Conservation (phyloP, 805 yeast species). For the Wickerhamiella shivajii region DNA sequence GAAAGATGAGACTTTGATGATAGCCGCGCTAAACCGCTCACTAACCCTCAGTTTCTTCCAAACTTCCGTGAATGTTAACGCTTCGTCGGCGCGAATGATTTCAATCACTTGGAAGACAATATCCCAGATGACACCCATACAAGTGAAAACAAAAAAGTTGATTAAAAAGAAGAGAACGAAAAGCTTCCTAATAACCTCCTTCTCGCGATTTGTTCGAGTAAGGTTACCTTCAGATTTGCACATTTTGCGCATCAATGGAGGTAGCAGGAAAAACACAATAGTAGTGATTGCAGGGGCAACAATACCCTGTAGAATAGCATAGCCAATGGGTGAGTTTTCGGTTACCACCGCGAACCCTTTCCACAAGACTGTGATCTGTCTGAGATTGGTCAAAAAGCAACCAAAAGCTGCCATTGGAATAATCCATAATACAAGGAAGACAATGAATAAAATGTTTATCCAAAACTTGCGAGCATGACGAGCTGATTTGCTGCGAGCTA, state of each 20-base stretch:
- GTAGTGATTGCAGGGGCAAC: conserved; percentile 26
- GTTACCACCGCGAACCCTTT: conserved; percentile 21
- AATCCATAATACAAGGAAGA: conserved; percentile 24
- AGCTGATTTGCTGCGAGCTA: conserved; percentile 19
- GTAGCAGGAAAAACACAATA: conserved; percentile 24
- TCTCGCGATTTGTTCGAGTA: conserved; percentile 27
- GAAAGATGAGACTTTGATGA: conserved; percentile 27
- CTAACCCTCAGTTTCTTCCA: conserved; percentile 21
- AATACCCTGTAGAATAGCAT: conserved; percentile 28
- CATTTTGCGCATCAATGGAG: conserved; percentile 25
- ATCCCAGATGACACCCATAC: conserved; percentile 28
- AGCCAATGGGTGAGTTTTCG: conserved; percentile 17
- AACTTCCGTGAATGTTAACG: conserved; percentile 18
- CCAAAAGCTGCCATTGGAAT: conserved; percentile 30
- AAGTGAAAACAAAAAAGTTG: conserved; percentile 26
- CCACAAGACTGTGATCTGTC: conserved; percentile 26
- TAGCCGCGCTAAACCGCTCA: conserved; percentile 24
- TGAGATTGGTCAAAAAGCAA: conserved; percentile 26
- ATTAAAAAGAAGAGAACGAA: conserved; percentile 27
- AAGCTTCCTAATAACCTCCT: conserved; percentile 25
- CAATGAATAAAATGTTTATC: conserved; percentile 22
- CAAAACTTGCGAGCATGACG: conserved; percentile 22
- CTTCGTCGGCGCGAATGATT: conserved; percentile 8
- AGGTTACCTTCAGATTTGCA: conserved; percentile 26
- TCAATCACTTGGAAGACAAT: conserved; percentile 21